Evolutionary conservation across 495 filamentous ascomycete genomes (phyloP).

Genomic region (Neurospora sp.): DNA sequence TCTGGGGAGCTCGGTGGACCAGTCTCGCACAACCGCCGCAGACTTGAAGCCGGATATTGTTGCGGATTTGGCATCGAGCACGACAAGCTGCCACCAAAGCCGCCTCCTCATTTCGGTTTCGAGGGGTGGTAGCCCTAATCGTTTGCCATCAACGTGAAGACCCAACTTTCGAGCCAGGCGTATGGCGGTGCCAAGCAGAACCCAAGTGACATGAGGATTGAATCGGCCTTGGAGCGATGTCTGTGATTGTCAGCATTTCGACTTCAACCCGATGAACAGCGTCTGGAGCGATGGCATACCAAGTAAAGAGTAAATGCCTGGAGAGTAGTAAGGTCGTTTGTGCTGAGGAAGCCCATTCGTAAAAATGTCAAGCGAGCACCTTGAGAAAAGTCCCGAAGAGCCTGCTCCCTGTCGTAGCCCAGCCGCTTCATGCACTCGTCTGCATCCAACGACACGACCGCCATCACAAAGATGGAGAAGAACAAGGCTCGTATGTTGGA

Average conservation of each 20-base stretch:
- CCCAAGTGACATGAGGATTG: conserved; percentile 42
- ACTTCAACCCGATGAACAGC: background rate
- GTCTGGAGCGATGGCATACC: conserved; percentile 24
- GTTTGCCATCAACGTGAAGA: conserved; percentile 58
- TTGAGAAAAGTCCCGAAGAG: conserved; percentile 28
- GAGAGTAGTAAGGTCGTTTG: conserved; percentile 40
- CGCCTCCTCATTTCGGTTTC: conserved; percentile 61
- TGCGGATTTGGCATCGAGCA: conserved; percentile 48
- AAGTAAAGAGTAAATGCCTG: conserved; percentile 45
- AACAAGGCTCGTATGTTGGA: conserved; percentile 41
- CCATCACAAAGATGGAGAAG: conserved; percentile 45
- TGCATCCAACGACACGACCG: conserved; percentile 33
- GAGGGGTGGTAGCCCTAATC: conserved; percentile 52
- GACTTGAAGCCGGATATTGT: conserved; percentile 57
- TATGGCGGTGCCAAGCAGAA: conserved; percentile 46
- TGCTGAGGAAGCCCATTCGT: conserved; percentile 40
- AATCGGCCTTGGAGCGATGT: conserved; percentile 40
- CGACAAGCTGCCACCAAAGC: conserved; percentile 65
- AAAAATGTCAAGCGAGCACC: conserved; percentile 39
- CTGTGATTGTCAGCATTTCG: conserved; percentile 19
- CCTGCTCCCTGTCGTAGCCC: conserved; percentile 32
- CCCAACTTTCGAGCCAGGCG: conserved; percentile 66
- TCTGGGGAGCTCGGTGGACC: conserved; percentile 39
- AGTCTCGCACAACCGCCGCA: conserved; percentile 34
- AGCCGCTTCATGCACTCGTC: conserved; percentile 40